Base-by-base conservation (phyloP, 1,284 basidiomycete genomes). In the Cystobasidiaceae sp. region DNA sequence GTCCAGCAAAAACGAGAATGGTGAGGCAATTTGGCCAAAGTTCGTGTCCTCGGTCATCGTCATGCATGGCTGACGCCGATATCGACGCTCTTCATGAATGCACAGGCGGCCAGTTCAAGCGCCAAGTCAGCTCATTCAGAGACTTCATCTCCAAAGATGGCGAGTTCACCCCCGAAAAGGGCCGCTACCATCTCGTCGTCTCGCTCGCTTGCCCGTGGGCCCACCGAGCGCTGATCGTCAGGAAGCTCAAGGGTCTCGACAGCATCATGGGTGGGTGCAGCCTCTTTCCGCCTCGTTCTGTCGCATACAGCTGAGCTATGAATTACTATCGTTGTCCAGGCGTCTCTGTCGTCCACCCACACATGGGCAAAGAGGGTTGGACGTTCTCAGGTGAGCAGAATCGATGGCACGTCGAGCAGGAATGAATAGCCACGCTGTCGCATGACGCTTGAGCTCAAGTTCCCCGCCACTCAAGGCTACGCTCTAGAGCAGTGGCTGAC, bases 241-340 rank as follows among this genome's bases (percentile, higher is more conserved):
- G 93, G 71, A 84, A 90, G 77, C 82, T 98, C 71, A 97, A 97
- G 78, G 92, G 93, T 0, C 82, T 98, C 37, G 89, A 97, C 71
- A 82, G 87, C 41, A 80, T 90, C 68, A 84, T 96, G 68, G 81
- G 90, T 88, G 72, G 79, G 84, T 77, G 15, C 30, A 44, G n/a
- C 34, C 27, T 32, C 21, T 11, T 43, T 44, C 50, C 23, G n/a
- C 44, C 15, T 32, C 17, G 8, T n/a, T 37, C 46, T 41, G 32
- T 68, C 5, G 59, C 4, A 2, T 58, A n/a, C 4, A 27, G 19
- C 41, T 45, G 56, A 56, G n/a, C 25, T 8, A n/a, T n/a, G n/a
- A 28, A 7, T 41, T 19, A 41, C 43, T 5, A 19, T 19, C 11
- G 9, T 50, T 21, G 41, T 3, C n/a, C 74, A 89, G 90, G 85